Conservation (phyloP, 768 basidiomycete genomes). For the Pulveroboletus sp. region DNA sequence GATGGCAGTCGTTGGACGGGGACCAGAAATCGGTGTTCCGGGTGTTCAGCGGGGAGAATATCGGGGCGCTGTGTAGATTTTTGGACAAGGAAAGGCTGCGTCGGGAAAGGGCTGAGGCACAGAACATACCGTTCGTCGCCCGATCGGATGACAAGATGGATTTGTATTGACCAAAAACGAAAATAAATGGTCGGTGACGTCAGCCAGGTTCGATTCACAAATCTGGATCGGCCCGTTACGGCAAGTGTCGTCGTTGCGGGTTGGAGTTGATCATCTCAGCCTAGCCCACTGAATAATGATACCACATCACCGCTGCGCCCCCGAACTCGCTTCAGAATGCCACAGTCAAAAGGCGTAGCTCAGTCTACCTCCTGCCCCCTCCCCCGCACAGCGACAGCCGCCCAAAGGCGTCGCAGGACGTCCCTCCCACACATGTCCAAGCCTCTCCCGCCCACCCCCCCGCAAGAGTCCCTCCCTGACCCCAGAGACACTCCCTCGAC, state of each 20-base stretch:
- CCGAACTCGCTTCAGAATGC: constrained; percentile 1
- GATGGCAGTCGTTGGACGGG: constrained; percentile 53
- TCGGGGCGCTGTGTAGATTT: constrained; percentile 59
- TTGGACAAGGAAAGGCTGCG: constrained; percentile 66
- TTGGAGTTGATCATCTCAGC: background rate
- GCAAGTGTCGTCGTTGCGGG: constrained; percentile 1
- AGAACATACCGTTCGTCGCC: constrained; percentile 55
- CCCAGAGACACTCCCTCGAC: background rate
- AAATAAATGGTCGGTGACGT: constrained; percentile 6
- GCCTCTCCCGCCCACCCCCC: constrained; percentile 10
- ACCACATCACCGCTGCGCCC: background rate
- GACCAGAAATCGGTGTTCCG: constrained; percentile 71
- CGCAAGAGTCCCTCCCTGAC: background rate
- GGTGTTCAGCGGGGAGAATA: constrained; percentile 71
- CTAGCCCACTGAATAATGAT: background rate
- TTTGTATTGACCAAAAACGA: constrained; percentile 41
- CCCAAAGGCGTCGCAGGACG: constrained; percentile 27
- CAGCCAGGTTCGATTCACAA: constrained; percentile 10
- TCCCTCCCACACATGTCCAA: constrained; percentile 41
- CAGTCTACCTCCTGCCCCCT: background rate
- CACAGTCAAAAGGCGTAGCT: background rate
- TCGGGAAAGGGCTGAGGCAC: constrained; percentile 52
- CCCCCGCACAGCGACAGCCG: background rate
- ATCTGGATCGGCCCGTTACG: constrained; percentile 7
- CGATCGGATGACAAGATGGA: constrained; percentile 64